These are phyloP conservation scores for Zizania latifolia DNA, from an alignment of 176 grass and related monocot species.

Conservation along the genomic window DNA sequence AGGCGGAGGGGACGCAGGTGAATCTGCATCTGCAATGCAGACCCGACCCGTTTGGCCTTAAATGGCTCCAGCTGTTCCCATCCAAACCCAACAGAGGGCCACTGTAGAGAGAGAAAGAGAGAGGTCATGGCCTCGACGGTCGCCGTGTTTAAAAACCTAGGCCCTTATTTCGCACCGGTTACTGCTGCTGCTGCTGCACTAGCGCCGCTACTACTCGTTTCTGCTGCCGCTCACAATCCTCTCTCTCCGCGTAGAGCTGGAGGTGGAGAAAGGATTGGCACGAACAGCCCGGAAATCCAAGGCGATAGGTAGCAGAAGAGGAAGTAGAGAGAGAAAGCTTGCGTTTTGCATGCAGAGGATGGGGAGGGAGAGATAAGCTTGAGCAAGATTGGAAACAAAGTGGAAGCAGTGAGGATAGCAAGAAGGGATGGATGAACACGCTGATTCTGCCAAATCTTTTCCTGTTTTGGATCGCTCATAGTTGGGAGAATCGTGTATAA, in stretches of 20 bases:
- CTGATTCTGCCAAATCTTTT: neutral
- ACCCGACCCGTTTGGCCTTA: conserved; percentile 62
- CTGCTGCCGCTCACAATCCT: too few relatives aligned
- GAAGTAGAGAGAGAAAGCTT: neutral
- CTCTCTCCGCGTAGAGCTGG: neutral
- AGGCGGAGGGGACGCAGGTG: too few relatives aligned
- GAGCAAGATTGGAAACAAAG: conserved; percentile 19
- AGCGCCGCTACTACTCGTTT: too few relatives aligned
- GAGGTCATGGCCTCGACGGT: conserved; percentile 34
- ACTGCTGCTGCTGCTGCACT: conserved; percentile 19
- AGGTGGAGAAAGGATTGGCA: conserved; percentile 4
- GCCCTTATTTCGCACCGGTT: conserved; percentile 67
- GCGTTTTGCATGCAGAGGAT: neutral
- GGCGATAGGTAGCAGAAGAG: neutral
- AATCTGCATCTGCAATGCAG: too few relatives aligned
- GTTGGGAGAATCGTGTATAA: conserved; percentile 14
- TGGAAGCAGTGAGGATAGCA: neutral
- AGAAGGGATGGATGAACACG: neutral
- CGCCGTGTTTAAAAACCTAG: conserved; percentile 52
- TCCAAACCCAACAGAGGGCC: conserved; percentile 46
- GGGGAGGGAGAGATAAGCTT: neutral
- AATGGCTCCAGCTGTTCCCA: conserved; percentile 81
- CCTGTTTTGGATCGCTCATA: neutral
- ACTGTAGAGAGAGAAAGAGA: conserved; percentile 45
- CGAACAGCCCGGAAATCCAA: neutral